Conservation (phyloP, 2,329 filamentous ascomycete genomes). For the Periconia macrospinosa region DNA sequence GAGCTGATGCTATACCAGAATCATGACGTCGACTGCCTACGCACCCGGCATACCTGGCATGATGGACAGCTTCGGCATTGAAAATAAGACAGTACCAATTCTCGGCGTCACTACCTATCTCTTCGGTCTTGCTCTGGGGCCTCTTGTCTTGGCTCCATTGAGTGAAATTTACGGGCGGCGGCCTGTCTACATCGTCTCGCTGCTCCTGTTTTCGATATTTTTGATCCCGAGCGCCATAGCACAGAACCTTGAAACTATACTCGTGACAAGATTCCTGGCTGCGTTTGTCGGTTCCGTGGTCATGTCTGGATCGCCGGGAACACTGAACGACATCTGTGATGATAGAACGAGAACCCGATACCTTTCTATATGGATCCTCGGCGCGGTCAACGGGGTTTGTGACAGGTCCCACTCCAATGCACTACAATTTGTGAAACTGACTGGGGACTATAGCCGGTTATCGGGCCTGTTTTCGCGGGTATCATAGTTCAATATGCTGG, state of each 20-base stretch:
- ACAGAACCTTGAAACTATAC: slow-evolving; percentile 65
- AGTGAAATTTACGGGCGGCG: slow-evolving; percentile 70
- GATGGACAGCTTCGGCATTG: slow-evolving; percentile 64
- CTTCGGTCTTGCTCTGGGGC: slow-evolving; percentile 71
- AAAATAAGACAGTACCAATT: slow-evolving; percentile 64
- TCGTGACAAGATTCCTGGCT: slow-evolving; percentile 74
- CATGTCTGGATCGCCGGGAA: slow-evolving; percentile 81
- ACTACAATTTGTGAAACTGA: no score
- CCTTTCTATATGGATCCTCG: no score
- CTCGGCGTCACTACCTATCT: slow-evolving; percentile 80
- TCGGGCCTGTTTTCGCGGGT: slow-evolving; percentile 72
- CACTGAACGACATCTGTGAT: slow-evolving; percentile 78
- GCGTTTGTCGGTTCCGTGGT: slow-evolving; percentile 76
- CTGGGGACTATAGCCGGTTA: no score
- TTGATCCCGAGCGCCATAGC: slow-evolving; percentile 73
- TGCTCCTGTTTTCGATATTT: slow-evolving; percentile 66
- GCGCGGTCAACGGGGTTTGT: no score
- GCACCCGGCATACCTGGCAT: slow-evolving; percentile 72
- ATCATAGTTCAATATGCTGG: slow-evolving; percentile 77
- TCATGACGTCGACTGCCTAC: slow-evolving; percentile 74
- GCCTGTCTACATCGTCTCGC: slow-evolving; percentile 67
- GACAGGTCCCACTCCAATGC: no score
- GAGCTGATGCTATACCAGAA: no score
- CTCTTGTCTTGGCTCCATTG: slow-evolving; percentile 72
- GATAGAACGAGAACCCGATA: no score